These are phyloP conservation scores for Epithemia pelagica DNA, from an alignment of 108 stramenopile species.

Conservation along the genomic window DNA sequence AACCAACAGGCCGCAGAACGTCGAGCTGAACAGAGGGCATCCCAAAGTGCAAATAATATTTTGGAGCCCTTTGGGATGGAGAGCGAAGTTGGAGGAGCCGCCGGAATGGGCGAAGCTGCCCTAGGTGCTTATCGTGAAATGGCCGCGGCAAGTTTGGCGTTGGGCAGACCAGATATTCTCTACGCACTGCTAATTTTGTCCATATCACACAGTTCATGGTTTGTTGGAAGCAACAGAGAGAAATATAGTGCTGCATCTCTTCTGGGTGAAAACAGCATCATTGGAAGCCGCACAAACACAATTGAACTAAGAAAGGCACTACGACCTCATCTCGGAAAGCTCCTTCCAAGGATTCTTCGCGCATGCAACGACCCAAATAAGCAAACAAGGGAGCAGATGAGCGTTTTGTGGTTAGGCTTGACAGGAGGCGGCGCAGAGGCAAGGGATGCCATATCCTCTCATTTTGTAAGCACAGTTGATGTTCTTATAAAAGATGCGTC, in stretches of 20 bases:
- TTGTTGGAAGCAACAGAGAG: slow-evolving; percentile 27
- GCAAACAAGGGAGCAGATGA: slow-evolving; percentile 81
- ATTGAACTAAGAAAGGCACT: slow-evolving; percentile 54
- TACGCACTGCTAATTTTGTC: slow-evolving; percentile 72
- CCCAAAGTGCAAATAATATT: neutral
- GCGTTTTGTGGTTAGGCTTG: slow-evolving; percentile 62
- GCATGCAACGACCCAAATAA: slow-evolving; percentile 77
- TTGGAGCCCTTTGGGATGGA: slow-evolving; percentile 20
- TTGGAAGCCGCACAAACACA: slow-evolving; percentile 31
- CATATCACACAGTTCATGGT: slow-evolving; percentile 71
- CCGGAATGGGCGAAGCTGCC: slow-evolving; percentile 73
- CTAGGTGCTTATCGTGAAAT: slow-evolving; percentile 81
- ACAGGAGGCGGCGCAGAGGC: slow-evolving; percentile 82
- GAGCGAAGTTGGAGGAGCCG: slow-evolving; percentile 64
- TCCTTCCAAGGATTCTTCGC: slow-evolving; percentile 70
- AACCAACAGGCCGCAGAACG: slow-evolving; percentile 42
- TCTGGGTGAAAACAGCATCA: slow-evolving; percentile 37
- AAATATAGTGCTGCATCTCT: slow-evolving; percentile 54
- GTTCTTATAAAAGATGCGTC: slow-evolving; percentile 60
- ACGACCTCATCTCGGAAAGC: slow-evolving; percentile 60
- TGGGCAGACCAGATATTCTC: slow-evolving; percentile 62
- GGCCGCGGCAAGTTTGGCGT: slow-evolving; percentile 57
- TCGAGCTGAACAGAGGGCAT: slow-evolving; percentile 17
- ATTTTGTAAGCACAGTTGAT: slow-evolving; percentile 70
- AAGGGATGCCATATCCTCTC: slow-evolving; percentile 37